Evolutionary conservation across 768 basidiomycete species (phyloP).

Genomic region (Termitomyces sp.): DNA sequence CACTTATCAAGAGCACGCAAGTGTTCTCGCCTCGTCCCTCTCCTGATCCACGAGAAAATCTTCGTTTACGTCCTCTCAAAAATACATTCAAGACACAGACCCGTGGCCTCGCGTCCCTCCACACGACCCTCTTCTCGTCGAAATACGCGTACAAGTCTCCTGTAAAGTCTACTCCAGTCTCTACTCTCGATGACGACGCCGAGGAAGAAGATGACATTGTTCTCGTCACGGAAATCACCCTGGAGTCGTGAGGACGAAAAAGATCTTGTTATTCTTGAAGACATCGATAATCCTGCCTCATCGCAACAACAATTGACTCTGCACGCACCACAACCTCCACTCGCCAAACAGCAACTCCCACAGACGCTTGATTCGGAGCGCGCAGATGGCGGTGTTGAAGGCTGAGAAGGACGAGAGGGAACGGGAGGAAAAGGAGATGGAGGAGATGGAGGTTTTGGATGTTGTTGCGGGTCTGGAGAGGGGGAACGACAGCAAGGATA

Average conservation of each 20-base stretch:
- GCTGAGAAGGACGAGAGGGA: constrained; percentile 41
- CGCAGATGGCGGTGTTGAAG: constrained; percentile 54
- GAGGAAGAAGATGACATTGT: constrained; percentile 48
- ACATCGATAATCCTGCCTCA: constrained; percentile 37
- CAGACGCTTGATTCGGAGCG: constrained; percentile 57
- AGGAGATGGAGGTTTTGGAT: constrained; percentile 48
- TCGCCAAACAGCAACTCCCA: constrained; percentile 20
- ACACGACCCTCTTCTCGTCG: constrained; percentile 5
- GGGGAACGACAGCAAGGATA: constrained; percentile 14
- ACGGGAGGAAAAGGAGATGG: constrained; percentile 44
- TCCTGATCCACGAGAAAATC: no score
- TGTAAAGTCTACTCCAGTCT: background rate
- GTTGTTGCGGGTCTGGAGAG: constrained; percentile 31
- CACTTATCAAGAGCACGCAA: constrained; percentile 72
- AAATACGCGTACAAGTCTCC: constrained; percentile 6
- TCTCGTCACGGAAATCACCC: constrained; percentile 64
- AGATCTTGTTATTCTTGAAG: constrained; percentile 75
- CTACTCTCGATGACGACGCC: constrained; percentile 19
- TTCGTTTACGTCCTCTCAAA: no score
- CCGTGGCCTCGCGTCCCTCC: constrained; percentile 2
- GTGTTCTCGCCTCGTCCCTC: constrained; percentile 69
- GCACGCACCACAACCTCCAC: constrained; percentile 13
- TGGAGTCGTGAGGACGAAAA: constrained; percentile 71
- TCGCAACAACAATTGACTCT: background rate
- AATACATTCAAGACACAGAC: no score